Evolutionary conservation across 2,329 filamentous ascomycete species (phyloP).

Genomic region (Cytospora leucostoma): DNA sequence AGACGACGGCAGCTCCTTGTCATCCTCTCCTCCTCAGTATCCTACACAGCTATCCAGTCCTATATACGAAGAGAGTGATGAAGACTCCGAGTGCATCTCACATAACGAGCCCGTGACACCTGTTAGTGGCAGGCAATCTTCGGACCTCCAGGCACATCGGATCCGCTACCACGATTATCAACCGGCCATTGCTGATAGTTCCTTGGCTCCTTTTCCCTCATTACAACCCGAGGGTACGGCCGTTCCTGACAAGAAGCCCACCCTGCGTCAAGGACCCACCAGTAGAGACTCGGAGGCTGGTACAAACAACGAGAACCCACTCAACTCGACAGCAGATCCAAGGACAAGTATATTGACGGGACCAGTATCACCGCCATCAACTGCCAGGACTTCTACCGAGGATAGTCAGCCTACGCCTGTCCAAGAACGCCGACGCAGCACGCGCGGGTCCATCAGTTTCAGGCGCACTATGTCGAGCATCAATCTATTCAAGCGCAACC

Average conservation of each 20-base stretch:
- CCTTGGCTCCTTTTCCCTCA: slow-evolving; percentile 26
- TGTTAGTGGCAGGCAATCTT: slow-evolving; percentile 58
- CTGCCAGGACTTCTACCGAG: slow-evolving; percentile 26
- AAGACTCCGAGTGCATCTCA: slow-evolving; percentile 58
- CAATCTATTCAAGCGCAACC: slow-evolving; percentile 43
- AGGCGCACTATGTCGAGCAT: slow-evolving; percentile 52
- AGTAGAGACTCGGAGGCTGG: slow-evolving; percentile 10
- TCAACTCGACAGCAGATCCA: not conserved
- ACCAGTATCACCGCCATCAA: slow-evolving; percentile 17
- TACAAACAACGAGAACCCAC: slow-evolving; percentile 7
- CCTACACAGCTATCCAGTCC: slow-evolving; percentile 53
- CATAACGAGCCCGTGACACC: slow-evolving; percentile 63
- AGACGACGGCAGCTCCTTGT: slow-evolving; percentile 34
- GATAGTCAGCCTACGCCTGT: slow-evolving; percentile 35
- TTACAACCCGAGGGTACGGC: slow-evolving; percentile 18
- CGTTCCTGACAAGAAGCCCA: slow-evolving; percentile 11
- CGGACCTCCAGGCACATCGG: slow-evolving; percentile 52
- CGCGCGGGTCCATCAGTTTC: slow-evolving; percentile 47
- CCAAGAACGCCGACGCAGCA: slow-evolving; percentile 43
- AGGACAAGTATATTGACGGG: slow-evolving; percentile 12
- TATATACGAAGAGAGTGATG: slow-evolving; percentile 60
- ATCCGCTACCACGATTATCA: slow-evolving; percentile 40
- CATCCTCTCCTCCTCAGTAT: slow-evolving; percentile 50
- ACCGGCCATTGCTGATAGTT: slow-evolving; percentile 35
- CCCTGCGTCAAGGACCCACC: slow-evolving; percentile 16